These are phyloP conservation scores for Barnettozyma botsteinii DNA, from an alignment of 805 yeast genomes.

Conservation along the genomic window DNA sequence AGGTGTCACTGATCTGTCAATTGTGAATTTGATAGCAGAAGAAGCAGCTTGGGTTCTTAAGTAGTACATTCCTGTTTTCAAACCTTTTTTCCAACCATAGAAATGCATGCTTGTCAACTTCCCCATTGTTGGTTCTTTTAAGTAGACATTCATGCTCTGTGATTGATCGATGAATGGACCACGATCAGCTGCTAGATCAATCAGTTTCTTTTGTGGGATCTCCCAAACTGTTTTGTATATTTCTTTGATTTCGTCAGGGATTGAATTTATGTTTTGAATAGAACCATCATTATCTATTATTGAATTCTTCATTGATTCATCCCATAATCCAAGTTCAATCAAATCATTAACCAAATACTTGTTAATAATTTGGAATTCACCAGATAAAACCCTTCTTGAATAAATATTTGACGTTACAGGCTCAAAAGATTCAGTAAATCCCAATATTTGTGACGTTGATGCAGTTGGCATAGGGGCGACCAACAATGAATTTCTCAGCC, in stretches of 20 bases:
- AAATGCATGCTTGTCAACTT: constrained; percentile 97
- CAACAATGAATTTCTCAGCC: constrained; percentile 80
- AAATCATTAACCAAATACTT: constrained; percentile 80
- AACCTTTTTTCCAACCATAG: constrained; percentile 97
- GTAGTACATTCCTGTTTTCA: constrained; percentile 98
- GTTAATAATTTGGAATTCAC: constrained; percentile 91
- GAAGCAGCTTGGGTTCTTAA: constrained; percentile 96
- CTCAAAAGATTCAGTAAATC: constrained; percentile 93
- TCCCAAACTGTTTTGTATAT: constrained; percentile 83
- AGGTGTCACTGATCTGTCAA: constrained; percentile 43
- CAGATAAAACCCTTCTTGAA: constrained; percentile 84
- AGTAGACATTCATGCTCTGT: constrained; percentile 85
- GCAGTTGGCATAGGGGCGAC: constrained; percentile 99
- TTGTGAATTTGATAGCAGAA: constrained; percentile 90
- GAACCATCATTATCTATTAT: constrained; percentile 81
- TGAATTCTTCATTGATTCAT: constrained; percentile 66
- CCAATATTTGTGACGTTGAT: constrained; percentile 93
- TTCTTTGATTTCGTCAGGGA: constrained; percentile 70
- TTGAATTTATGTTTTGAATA: constrained; percentile 63
- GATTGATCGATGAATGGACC: constrained; percentile 92
- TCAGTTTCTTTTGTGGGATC: constrained; percentile 75
- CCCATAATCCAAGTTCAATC: constrained; percentile 77
- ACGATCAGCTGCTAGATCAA: constrained; percentile 74
- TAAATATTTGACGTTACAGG: constrained; percentile 95
- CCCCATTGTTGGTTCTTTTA: constrained; percentile 90